Conservation (phyloP, 805 yeast species). For the Candida ulmi region DNA sequence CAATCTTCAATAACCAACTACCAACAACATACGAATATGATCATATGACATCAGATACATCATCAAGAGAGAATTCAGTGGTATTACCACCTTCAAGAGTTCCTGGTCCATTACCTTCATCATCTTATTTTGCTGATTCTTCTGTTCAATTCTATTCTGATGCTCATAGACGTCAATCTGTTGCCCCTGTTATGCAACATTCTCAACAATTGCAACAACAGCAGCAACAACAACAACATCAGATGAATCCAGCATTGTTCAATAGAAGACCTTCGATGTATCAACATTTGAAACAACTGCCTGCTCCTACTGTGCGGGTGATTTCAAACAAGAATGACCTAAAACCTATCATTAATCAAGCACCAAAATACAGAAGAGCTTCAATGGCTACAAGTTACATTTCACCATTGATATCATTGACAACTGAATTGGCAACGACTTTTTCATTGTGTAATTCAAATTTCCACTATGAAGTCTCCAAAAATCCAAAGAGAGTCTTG, state of each 20-base stretch:
- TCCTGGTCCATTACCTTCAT: slow-evolving; percentile 37
- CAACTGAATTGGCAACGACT: slow-evolving; percentile 71
- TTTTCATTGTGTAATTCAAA: slow-evolving; percentile 81
- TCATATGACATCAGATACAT: slow-evolving; percentile 12
- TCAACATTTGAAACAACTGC: slow-evolving; percentile 26
- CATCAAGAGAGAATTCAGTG: slow-evolving; percentile 18
- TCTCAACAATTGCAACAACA: slow-evolving; percentile 10
- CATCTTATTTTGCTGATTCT: slow-evolving; percentile 27
- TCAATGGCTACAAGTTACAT: slow-evolving; percentile 57
- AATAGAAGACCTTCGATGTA: slow-evolving; percentile 21
- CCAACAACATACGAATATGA: slow-evolving; percentile 47
- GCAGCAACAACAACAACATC: slow-evolving; percentile 2
- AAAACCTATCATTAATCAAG: slow-evolving; percentile 52
- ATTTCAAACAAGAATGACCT: slow-evolving; percentile 44
- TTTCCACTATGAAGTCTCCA: slow-evolving; percentile 74
- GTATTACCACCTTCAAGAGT: slow-evolving; percentile 40
- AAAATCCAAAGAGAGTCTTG: slow-evolving; percentile 86
- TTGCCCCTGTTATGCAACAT: slow-evolving; percentile 25
- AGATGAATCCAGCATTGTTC: not conserved
- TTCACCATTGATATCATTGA: slow-evolving; percentile 77
- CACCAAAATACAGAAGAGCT: slow-evolving; percentile 67
- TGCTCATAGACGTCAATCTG: slow-evolving; percentile 31
- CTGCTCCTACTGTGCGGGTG: slow-evolving; percentile 45
- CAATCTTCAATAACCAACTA: slow-evolving; percentile 27
- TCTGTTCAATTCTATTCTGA: slow-evolving; percentile 21